A percentile compares a stretch with the other conserved stretches of the same genome.
These are phyloP conservation scores for Periconia sp. DNA, from an alignment of 2,329 filamentous ascomycete genomes.

Conservation along the genomic window DNA sequence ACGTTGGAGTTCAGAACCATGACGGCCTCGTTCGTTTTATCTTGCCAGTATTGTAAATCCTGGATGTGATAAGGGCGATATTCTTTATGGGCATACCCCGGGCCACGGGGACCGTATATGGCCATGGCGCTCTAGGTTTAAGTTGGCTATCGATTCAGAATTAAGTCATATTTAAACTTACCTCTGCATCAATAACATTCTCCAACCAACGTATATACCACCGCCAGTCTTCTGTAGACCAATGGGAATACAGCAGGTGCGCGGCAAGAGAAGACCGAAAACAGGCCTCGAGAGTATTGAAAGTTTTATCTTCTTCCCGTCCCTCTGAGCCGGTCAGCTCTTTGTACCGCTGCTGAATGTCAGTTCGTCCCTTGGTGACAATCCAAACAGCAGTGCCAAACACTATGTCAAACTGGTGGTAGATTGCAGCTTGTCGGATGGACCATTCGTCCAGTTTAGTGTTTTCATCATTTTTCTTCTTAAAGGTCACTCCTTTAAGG, in stretches of 20 bases:
- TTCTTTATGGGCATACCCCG: slow-evolving; percentile 11
- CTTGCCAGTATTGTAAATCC: slow-evolving; percentile 39
- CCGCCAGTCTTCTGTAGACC: slow-evolving; percentile 48
- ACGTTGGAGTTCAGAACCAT: slow-evolving; percentile 44
- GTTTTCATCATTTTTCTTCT: slow-evolving; percentile 11
- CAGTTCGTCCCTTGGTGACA: slow-evolving; percentile 38
- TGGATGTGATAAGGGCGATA: slow-evolving; percentile 32
- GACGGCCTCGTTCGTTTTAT: slow-evolving; percentile 40
- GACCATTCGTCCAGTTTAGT: slow-evolving; percentile 29
- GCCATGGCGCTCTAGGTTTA: slow-evolving; percentile 14
- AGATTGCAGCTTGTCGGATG: slow-evolving; percentile 42
- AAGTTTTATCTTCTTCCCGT: slow-evolving; percentile 36
- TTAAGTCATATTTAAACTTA: slow-evolving; percentile 7
- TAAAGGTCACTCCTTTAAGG: slow-evolving; percentile 28
- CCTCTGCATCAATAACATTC: slow-evolving; percentile 32
- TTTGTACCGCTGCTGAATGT: slow-evolving; percentile 23
- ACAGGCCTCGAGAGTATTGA: slow-evolving; percentile 31
- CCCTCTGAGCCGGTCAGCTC: slow-evolving; percentile 35
- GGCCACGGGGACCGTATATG: slow-evolving; percentile 14
- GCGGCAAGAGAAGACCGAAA: slow-evolving; percentile 41
- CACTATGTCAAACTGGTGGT: slow-evolving; percentile 46
- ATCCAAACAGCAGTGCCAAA: slow-evolving; percentile 46
- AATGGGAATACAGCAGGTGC: slow-evolving; percentile 45
- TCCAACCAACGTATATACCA: slow-evolving; percentile 47
- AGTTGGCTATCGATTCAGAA: neutral